Base-by-base conservation (phyloP, 164 flowering plant species). In the Paratinospora sagittata region DNA sequence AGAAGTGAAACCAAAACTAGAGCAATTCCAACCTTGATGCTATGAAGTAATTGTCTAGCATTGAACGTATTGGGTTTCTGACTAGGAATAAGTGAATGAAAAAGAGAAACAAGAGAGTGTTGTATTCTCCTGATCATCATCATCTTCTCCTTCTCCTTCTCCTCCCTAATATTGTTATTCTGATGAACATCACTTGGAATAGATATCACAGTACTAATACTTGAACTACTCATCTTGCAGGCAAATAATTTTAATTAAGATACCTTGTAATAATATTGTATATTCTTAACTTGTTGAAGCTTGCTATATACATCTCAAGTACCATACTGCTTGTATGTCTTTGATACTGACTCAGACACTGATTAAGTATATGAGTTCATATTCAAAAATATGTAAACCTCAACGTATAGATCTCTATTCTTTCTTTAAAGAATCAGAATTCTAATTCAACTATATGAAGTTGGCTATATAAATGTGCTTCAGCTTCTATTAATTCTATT, bases 11-110 rank as follows among this genome's bases (percentile, higher is more conserved):
- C 92, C 60, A 89, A 24, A 60, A 84, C 88, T 41, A 93, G 80
- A n/a, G 94, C 90, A 13, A 83, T 39, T 1, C 90, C 98, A 63
- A 90, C 97, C 74, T 91, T 93, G 70, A 93, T 66, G 72, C 93
- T 82, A 66, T 93, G 97, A 47, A 85, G 79, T 3, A 83, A 3
- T 27, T 72, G 81, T 69, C 68, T 86, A 58, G 62, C 67, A 27
- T 81, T 83, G 55, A 67, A 36, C 57, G 49, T 30, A 30, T 30
- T 76, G 8, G 55, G 34, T 69, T 17, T 70, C 49, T n/a, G 24
- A 67, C 43, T 64, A 19, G 71, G 65, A 63, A 78, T 8, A 70
- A 49, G 16, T 62, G 70, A 55, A 52, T n/a, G 65, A 63, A 78
- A 9, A 70, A 49, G 16, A 67, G 70, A 55, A 60, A n/a, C 13